phyloP scores from a whole-genome alignment of 495 filamentous ascomycete genomes.

The Neurospora sp. region DNA sequence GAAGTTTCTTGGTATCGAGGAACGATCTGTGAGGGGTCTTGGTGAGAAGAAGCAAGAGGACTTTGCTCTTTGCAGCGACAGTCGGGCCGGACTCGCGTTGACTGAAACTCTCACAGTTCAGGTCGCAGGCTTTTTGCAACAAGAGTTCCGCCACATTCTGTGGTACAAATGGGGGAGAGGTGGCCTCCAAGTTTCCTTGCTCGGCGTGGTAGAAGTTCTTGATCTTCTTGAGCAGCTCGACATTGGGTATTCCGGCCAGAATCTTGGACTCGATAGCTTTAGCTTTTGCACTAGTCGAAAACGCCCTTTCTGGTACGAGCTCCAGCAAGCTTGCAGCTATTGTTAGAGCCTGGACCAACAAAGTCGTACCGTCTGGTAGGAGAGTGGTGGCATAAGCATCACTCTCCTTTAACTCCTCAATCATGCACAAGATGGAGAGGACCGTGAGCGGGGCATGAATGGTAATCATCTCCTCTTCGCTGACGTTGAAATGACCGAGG shows the following conservation, averaged over 20 bases:
- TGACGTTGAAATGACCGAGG: constrained; percentile 78
- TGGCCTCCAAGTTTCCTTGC: constrained; percentile 43
- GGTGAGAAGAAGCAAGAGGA: constrained; percentile 49
- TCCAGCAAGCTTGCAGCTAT: constrained; percentile 48
- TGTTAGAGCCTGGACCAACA: constrained; percentile 35
- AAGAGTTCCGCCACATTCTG: constrained; percentile 50
- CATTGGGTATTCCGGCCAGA: constrained; percentile 25
- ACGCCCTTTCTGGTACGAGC: constrained; percentile 60
- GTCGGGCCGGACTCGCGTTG: constrained; percentile 23
- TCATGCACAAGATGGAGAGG: constrained; percentile 55
- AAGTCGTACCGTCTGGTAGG: background rate
- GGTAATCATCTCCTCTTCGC: constrained; percentile 90
- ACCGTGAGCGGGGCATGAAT: constrained; percentile 71
- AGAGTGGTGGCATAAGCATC: constrained; percentile 3
- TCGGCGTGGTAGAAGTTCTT: constrained; percentile 53
- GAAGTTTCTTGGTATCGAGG: constrained; percentile 43
- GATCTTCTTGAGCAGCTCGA: constrained; percentile 50
- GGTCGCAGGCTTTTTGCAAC: constrained; percentile 46
- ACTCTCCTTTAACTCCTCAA: constrained; percentile 32
- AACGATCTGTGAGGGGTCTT: constrained; percentile 41
- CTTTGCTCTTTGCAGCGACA: constrained; percentile 33
- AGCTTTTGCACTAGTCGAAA: constrained; percentile 31
- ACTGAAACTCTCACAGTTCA: constrained; percentile 38
- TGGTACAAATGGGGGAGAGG: constrained; percentile 45
- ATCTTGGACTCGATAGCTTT: constrained; percentile 20